Evolutionary conservation across 78 protist species (phyloP).

Genomic region (Protostelium mycophagum): DNA sequence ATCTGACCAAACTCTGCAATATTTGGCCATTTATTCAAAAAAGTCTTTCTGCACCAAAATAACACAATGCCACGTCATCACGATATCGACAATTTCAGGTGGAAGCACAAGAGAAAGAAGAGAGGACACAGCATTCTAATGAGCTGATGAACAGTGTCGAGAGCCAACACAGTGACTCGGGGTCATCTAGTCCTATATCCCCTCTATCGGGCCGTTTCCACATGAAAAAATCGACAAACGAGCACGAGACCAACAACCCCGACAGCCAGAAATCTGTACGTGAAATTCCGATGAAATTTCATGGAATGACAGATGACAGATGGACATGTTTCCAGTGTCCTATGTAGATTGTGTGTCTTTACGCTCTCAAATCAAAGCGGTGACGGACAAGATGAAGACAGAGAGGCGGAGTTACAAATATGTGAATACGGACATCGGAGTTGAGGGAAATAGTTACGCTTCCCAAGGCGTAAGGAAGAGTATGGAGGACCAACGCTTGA

Average conservation of each 20-base stretch:
- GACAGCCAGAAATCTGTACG: too few species aligned
- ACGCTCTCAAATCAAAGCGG: not conserved
- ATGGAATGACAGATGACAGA: too few species aligned
- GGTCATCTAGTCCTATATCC: too few species aligned
- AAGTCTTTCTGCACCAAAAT: too few species aligned
- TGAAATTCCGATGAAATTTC: too few species aligned
- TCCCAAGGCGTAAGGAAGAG: conserved; percentile 34
- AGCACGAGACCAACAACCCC: not conserved
- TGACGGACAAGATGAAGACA: not conserved
- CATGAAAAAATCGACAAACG: not conserved
- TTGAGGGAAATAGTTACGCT: not conserved
- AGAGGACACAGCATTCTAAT: too few species aligned
- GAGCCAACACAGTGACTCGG: too few species aligned
- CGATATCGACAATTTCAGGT: not conserved
- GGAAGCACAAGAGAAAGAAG: not conserved
- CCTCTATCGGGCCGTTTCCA: too few species aligned
- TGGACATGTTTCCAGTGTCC: not conserved
- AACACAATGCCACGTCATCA: not conserved
- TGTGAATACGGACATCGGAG: not conserved
- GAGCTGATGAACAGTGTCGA: too few species aligned
- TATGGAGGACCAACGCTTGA: conserved; percentile 50
- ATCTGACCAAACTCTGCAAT: too few species aligned
- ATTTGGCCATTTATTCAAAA: too few species aligned
- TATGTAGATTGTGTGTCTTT: not conserved
- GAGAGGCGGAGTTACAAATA: not conserved